These are phyloP conservation scores for Apiospora marii DNA, from an alignment of 2,329 filamentous ascomycete genomes.

Conservation along the genomic window DNA sequence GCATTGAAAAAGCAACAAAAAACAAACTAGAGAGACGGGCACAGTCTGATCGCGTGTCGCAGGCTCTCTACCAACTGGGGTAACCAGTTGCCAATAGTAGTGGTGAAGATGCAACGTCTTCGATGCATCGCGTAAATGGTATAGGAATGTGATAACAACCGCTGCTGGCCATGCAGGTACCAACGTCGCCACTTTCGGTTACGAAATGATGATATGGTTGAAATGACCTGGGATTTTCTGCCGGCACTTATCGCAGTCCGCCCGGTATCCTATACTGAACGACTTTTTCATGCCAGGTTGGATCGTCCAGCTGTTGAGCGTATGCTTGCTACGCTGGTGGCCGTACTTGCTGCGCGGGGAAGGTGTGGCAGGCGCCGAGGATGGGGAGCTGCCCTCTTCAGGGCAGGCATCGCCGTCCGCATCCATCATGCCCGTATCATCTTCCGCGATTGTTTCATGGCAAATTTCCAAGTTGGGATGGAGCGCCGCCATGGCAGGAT, in stretches of 20 bases:
- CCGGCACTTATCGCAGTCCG: conserved; percentile 80
- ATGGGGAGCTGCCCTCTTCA: conserved; percentile 39
- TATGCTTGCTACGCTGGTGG: conserved; percentile 66
- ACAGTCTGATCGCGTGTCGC: not conserved
- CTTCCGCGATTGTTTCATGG: conserved; percentile 33
- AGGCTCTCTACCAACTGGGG: not conserved
- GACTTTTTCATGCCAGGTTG: conserved; percentile 72
- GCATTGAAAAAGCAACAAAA: not conserved
- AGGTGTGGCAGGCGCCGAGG: conserved; percentile 47
- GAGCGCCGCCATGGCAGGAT: conserved; percentile 43
- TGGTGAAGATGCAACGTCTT: conserved; percentile 1
- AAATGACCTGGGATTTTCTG: conserved; percentile 80
- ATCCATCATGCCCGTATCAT: conserved; percentile 45
- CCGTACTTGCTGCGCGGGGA: conserved; percentile 60
- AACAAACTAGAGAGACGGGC: not conserved
- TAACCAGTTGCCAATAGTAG: not conserved
- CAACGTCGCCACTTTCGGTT: conserved; percentile 34
- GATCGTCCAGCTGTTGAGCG: conserved; percentile 66
- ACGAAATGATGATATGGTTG: conserved; percentile 77
- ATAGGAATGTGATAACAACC: not conserved
- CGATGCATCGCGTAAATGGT: not conserved
- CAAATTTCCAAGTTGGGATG: conserved; percentile 47
- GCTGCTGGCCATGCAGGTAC: not conserved
- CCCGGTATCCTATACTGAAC: conserved; percentile 80
- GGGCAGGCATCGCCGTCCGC: conserved; percentile 33